Base-by-base conservation (phyloP, 78 protist genomes). In the Dictyostelium firmibasis region DNA sequence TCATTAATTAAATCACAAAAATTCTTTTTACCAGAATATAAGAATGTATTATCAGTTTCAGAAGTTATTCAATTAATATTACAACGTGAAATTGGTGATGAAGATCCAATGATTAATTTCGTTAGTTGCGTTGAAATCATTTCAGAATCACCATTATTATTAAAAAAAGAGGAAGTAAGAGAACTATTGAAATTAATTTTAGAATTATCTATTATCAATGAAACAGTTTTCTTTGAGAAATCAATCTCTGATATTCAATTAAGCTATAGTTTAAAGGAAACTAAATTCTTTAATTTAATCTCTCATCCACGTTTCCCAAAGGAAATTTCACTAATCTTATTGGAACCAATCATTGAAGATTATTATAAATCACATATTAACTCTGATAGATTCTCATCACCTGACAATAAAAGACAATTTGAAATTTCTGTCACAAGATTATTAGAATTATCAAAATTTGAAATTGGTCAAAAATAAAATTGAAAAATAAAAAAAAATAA, bases 1-100 rank as follows among this genome's bases (percentile, higher is more conserved):
- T 50, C 44, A 14, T 29, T 85, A 25, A 70, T 85, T 27, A 85
- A 85, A 44, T 44, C 79, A 9, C 92, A 85, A 85, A 85, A 75
- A 31, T 33, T 25, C 18, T 85, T 74, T 69, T 74, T 85, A 44
- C 92, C 92, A 27, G 57, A 85, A 31, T 9, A 6, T 2, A 85
- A 74, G 44, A 14, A 25, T 16, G 77, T 69, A 25, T n/a, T 74
- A 3, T 23, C 74, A 23, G 36, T 27, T 0, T 25, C 31, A 13
- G 57, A 85, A 2, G 20, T 85, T 25, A 57, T 85, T 31, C 18
- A 53, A 20, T 60, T 44, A 5, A 74, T 85, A 23, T 35, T 85
- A 31, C 67, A 57, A 57, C n/a, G 44, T 13, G 33, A n/a, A 3
- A 38, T 72, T 33, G 25, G 25, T 1, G 79, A 72, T 13, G 33